These are phyloP conservation scores for Corymbia maculata DNA, from an alignment of 345 rosid species.

Conservation along the genomic window DNA sequence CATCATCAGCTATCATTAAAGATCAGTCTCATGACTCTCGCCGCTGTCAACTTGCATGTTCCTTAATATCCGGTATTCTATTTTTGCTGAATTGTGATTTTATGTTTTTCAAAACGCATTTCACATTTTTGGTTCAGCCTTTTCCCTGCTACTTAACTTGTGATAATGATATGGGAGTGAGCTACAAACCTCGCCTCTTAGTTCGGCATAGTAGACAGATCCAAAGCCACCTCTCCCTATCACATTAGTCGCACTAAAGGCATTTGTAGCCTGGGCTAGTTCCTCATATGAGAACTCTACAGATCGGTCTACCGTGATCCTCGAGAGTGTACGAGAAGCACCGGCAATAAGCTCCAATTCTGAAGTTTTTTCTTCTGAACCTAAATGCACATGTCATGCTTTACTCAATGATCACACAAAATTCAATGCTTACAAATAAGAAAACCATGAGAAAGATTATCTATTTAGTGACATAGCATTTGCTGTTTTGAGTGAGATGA, in stretches of 20 bases:
- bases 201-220: conserved; percentile 23
- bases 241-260: conserved; percentile 14
- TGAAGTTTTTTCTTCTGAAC: conserved; percentile 7
- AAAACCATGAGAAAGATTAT: neutral
- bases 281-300: conserved; percentile 19
- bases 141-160: neutral
- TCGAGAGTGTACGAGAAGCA: conserved; percentile 1
- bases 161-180: neutral
- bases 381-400: neutral
- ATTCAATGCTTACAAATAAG: neutral
- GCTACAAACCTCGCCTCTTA: conserved; percentile 26
- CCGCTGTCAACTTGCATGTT: neutral
- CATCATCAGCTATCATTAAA: neutral
- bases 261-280: conserved; percentile 19
- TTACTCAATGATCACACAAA: neutral
- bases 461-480: neutral
- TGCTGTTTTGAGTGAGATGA: neutral
- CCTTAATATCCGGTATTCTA: neutral
- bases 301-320: conserved; percentile 18
- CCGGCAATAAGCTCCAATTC: neutral
- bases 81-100: neutral
- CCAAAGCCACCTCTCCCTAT: conserved; percentile 35
- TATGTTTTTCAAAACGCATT: neutral
- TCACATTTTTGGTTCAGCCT: neutral
- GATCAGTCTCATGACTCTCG: neutral